phyloP scores from a whole-genome alignment of 129 eudicot genomes.

The Helianthus annuus region DNA sequence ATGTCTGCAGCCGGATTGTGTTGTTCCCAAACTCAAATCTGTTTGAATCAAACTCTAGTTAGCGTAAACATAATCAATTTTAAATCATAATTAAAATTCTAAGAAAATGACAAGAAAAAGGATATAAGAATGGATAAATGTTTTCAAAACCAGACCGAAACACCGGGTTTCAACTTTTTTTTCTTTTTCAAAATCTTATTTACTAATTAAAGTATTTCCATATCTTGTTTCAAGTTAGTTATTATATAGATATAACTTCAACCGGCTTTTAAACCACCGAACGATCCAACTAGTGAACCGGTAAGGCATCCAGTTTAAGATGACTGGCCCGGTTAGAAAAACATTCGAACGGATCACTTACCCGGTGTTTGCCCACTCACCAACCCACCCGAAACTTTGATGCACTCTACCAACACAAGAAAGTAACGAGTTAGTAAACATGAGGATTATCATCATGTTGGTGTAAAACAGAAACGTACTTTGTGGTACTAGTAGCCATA shows the following conservation, averaged over 20 bases:
- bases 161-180: too few relatives aligned
- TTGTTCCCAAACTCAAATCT: constrained; percentile 70
- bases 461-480: constrained; percentile 39
- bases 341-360: constrained; percentile 24
- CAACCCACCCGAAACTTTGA: constrained; percentile 99
- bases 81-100: not conserved
- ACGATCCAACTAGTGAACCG: too few relatives aligned
- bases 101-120: not conserved
- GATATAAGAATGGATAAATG: too few relatives aligned
- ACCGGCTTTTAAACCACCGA: too few relatives aligned
- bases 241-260: too few relatives aligned
- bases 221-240: too few relatives aligned
- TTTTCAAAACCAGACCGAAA: not conserved
- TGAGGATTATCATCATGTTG: not conserved
- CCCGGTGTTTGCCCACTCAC: constrained; percentile 99
- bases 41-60: constrained; percentile 1
- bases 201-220: too few relatives aligned
- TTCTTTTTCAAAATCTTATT: too few relatives aligned
- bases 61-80: too few relatives aligned
- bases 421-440: not conserved
- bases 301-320: too few relatives aligned
- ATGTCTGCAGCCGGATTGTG: constrained; percentile 73
- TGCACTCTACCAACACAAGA: constrained; percentile 62
- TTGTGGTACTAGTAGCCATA: constrained; percentile 74
- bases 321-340: too few relatives aligned